Percentiles rank a stretch among this genome's conserved stretches.
These are phyloP conservation scores for Aspergillus sp. DNA, from an alignment of 2,329 filamentous ascomycete species.

Conservation along the genomic window DNA sequence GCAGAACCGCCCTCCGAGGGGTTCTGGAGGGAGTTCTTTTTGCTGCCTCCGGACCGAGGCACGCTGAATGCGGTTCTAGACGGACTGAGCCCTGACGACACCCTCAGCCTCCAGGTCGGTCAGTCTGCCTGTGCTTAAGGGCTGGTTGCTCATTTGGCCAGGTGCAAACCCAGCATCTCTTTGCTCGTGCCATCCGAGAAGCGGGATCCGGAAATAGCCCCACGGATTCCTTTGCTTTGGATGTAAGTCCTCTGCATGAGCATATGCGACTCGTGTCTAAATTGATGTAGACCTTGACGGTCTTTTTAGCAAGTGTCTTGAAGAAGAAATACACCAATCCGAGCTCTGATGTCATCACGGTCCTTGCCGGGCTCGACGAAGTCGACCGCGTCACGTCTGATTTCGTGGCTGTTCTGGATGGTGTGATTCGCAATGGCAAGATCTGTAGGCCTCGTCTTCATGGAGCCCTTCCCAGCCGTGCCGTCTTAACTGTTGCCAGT, in stretches of 20 bases:
- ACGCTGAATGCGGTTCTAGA: conserved; percentile 61
- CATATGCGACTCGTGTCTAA: conserved; percentile 29
- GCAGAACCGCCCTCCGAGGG: conserved; percentile 70
- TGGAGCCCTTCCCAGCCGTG: too few species aligned
- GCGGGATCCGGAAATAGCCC: conserved; percentile 53
- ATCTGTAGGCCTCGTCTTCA: conserved; percentile 48
- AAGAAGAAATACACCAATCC: conserved; percentile 90
- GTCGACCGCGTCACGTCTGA: conserved; percentile 82
- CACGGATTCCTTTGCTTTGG: conserved; percentile 68
- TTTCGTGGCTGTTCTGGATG: conserved; percentile 73
- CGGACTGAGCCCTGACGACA: conserved; percentile 60
- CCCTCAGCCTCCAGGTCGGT: conserved; percentile 62
- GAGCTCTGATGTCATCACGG: conserved; percentile 85
- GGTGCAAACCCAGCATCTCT: conserved; percentile 66
- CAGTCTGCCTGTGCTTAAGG: conserved; percentile 1
- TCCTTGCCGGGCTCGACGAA: conserved; percentile 80
- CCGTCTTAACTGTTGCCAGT: too few species aligned
- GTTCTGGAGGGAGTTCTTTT: conserved; percentile 94
- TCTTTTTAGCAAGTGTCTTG: conserved; percentile 73
- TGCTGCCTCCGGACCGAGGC: conserved; percentile 67
- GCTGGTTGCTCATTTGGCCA: conserved; percentile 20
- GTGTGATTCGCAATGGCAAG: conserved; percentile 68
- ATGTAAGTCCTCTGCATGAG: conserved; percentile 47
- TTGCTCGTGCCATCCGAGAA: conserved; percentile 60
- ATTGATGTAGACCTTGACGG: conserved; percentile 65